Percentiles rank a stretch among this genome's conserved stretches.
Conservation (phyloP, 2,329 filamentous ascomycete species). For the Periconia sp. region DNA sequence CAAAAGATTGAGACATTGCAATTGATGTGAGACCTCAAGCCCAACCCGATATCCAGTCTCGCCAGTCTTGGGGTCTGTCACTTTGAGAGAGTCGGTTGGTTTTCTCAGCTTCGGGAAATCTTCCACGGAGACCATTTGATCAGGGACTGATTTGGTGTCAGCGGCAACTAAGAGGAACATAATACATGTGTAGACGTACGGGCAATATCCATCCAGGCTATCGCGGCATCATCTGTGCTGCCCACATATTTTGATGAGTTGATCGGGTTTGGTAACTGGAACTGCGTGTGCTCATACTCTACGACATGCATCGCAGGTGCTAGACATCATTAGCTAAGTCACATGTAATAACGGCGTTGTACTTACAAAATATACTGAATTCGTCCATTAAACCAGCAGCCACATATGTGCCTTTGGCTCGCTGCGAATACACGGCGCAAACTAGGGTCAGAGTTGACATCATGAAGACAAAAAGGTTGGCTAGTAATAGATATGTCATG, state of each 20-base stretch:
- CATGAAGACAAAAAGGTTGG: slow-evolving; percentile 42
- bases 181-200: slow-evolving; percentile 28
- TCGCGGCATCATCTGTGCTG: slow-evolving; percentile 62
- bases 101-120: slow-evolving; percentile 63
- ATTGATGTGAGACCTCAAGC: slow-evolving; percentile 63
- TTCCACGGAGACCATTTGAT: slow-evolving; percentile 63
- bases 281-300: slow-evolving; percentile 33
- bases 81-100: slow-evolving; percentile 59
- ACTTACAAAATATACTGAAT: slow-evolving; percentile 37
- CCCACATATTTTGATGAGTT: slow-evolving; percentile 57
- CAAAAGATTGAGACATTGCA: slow-evolving; percentile 45
- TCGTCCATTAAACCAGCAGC: slow-evolving; percentile 40
- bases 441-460: slow-evolving; percentile 37
- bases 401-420: slow-evolving; percentile 25
- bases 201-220: slow-evolving; percentile 63
- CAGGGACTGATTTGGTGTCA: slow-evolving; percentile 56
- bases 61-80: slow-evolving; percentile 62
- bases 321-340: slow-evolving; percentile 9
- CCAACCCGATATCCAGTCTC: slow-evolving; percentile 65
- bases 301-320: slow-evolving; percentile 38
- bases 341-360: too few relatives aligned
- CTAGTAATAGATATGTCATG: slow-evolving; percentile 36
- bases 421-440: slow-evolving; percentile 40
- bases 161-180: slow-evolving; percentile 20
- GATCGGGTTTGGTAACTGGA: slow-evolving; percentile 32